Conservation (phyloP, 176 grass and related monocot genomes). For the Cenchrus fungigraminus region DNA sequence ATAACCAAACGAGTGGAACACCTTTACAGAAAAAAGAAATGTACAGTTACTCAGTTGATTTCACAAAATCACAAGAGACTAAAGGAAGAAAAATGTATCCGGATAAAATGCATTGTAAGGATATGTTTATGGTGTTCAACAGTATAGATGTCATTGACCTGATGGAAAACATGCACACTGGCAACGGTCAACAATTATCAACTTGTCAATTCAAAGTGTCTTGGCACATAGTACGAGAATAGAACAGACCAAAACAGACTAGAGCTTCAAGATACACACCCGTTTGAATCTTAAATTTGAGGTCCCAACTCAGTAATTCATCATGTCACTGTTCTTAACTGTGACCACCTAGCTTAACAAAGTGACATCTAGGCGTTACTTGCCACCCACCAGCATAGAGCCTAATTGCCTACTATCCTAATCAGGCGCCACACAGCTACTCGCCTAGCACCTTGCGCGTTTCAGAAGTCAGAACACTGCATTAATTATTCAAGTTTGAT, state of each 20-base stretch:
- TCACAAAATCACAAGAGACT: slow-evolving; percentile 14
- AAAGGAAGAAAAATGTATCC: background rate
- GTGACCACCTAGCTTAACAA: background rate
- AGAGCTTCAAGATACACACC: background rate
- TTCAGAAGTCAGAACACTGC: background rate
- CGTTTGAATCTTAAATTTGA: background rate
- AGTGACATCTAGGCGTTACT: background rate
- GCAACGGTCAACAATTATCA: background rate
- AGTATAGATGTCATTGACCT: slow-evolving; percentile 1
- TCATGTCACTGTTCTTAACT: background rate
- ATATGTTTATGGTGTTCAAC: background rate
- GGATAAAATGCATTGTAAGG: slow-evolving; percentile 4
- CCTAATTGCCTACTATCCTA: background rate
- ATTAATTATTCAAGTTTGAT: background rate
- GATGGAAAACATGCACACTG: background rate
- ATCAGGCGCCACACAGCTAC: background rate
- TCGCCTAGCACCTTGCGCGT: background rate
- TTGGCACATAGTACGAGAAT: background rate
- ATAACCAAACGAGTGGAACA: background rate
- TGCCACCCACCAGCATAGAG: background rate
- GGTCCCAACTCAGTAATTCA: background rate
- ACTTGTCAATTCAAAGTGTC: background rate
- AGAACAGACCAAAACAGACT: background rate
- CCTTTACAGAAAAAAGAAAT: background rate
- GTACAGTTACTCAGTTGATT: slow-evolving; percentile 12